Evolutionary conservation across 2,329 filamentous ascomycete species (phyloP), one percentile per base, ranked within the genome.

Genomic region (Blumeriella jaapii): DNA sequence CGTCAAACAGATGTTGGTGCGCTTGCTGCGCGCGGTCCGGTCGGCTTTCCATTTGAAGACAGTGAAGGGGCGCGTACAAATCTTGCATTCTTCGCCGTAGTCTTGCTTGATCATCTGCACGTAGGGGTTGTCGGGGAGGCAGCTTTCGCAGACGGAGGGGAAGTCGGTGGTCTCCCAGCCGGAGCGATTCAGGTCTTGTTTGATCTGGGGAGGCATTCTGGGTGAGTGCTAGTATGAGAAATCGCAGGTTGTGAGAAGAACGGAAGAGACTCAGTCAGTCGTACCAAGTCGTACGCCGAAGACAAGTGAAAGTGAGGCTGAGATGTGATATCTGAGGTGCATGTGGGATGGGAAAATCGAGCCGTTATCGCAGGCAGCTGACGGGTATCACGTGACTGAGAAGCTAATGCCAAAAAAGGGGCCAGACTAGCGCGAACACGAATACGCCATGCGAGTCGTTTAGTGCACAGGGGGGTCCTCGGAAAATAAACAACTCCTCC

Each of bases 41-140:
- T 93, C 87, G 45, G 83, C 78, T 52, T 89, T 89, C 89, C 89
- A 98, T 51, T 79, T 76, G 59, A 98, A 98, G 35, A 96, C 73
- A 16, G 91, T 96, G 55, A 95, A 98, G 0, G 91, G 91, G 42
- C 91, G 76, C 5, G 89, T 96, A 61, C 91, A 98, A 48, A 76
- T 68, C 55, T 74, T 73, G 60, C 68, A 72, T 44, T 60, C 51
- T 41, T 87, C 83, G 51, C 86, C 91, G 53, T 93, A 78, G 59
- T 98, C 89, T 56, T 96, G 86, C 62, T 98, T 98, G 41, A 98
- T 69, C 87, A 98, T 96, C 61, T 96, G 91, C 27, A 98, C 91
- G 55, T 93, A 98, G 2, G 89, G 89, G 53, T 96, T 96, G 43
- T 94, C 87, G 11, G 89, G 87, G 2, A 98, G 72, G 58, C 91